Evolutionary conservation across 495 filamentous ascomycete genomes (phyloP), one percentile per base, ranked within the genome.

Genomic region (Daldinia loculata): DNA sequence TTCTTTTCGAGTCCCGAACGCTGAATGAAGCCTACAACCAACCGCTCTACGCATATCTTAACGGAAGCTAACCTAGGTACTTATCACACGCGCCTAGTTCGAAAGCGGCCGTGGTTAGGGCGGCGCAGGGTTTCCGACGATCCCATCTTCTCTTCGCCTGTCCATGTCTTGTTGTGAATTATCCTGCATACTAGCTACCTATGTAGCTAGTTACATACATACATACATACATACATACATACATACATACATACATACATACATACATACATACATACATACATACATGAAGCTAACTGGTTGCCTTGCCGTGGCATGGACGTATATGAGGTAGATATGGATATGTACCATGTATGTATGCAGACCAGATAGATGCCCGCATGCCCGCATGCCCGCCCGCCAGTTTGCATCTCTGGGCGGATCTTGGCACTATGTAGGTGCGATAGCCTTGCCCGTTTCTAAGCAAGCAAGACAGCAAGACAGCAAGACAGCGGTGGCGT

Each of bases 391-490:
- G 43, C 6, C 19, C 45, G 24, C 50, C 50, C 26, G 15, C 50
- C 50, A 17, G 50, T 53, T 53, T 53, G 50, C 50, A 53, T 53
- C 50, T 48, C 43, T 48, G 27, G 27, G 50, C 50, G 26, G 50
- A 53, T 53, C 50, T 53, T 53, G 50, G 50, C 50, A 17, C 4
- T 30, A 12, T 53, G 50, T 53, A 52, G 1, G 3, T 26, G 26
- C 50, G 50, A 53, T n/a, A 8, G 22, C 27, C 12, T 24, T 51
- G 19, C 12, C 19, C 45, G 15, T 50, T 50, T 50, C 17, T 50
- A 17, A 8, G n/a, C 22, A 14, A 45, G n/a, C 41, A 22, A 14
- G 15, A 4, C 5, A 29, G 27, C 7, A 22, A 14, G 15, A 4
- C 5, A 29, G 27, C 7, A 11, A 26, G 22, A 9, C 19, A 11